Base-by-base conservation (phyloP, 2,329 filamentous ascomycete genomes). In the Bipolaris sorokiniana region DNA sequence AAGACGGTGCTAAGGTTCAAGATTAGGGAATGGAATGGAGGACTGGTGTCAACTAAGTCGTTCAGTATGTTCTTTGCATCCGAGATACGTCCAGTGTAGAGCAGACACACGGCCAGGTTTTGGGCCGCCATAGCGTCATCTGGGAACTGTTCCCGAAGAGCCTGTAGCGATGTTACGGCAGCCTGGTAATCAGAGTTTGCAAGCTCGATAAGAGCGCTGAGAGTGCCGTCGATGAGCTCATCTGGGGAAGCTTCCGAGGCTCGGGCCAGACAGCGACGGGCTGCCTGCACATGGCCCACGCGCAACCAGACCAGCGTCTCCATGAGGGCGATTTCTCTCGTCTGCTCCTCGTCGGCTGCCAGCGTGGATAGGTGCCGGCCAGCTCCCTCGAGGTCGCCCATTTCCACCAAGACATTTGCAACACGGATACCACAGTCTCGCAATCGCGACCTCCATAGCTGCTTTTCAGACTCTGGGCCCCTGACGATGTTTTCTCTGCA, bases 1-100 rank as follows among this genome's bases (percentile, higher is more conserved):
- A 96, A 98, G 67, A 97, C 86, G 0, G 94, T 98, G 10, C 88
- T 87, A 11, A 99, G 77, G 73, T 98, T 98, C 78, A 97, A 96
- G 0, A 96, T 85, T 2, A 97, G 78, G 0, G 90, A 90, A 61
- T 90, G 88, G 56, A 94, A 97, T 0, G 76, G 68, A 9, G 66
- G 61, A 0, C 87, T 85, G 0, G 80, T 74, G 3, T 86, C 81
- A 0, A 92, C 81, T 10, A 96, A 78, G 0, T 79, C 77, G 68
- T 94, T 89, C 3, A 97, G 79, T 1, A 90, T 77, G 11, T 81
- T 76, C 13, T 86, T 86, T 0, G 91, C 90, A 83, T 76, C 71
- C 0, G 70, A 48, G 74, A 97, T 87, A 53, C 83, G 83, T 3
- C 93, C 92, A 0, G 88, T 86, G 72, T 98, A 98, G 0, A 98